Evolutionary conservation across 2,329 filamentous ascomycete genomes (phyloP).

Genomic region (Aspergillus luchuensis): DNA sequence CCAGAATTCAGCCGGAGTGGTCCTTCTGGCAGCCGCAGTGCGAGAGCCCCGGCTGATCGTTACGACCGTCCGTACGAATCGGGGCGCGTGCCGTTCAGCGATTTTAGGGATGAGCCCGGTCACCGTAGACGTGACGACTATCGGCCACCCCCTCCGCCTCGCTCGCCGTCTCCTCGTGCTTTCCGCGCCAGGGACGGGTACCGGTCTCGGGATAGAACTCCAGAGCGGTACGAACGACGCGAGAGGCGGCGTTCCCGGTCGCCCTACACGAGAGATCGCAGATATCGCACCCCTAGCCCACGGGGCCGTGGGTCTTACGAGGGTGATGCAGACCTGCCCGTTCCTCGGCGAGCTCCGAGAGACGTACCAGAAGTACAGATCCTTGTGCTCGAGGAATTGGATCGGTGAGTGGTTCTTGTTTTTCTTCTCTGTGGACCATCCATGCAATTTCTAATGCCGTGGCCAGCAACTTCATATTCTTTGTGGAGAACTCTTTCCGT

Average conservation of each 20-base stretch:
- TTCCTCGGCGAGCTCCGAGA: constrained; percentile 70
- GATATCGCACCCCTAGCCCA: constrained; percentile 71
- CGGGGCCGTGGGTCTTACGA: constrained; percentile 56
- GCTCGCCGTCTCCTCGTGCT: constrained; percentile 62
- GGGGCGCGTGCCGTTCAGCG: constrained; percentile 45
- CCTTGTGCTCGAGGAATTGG: constrained; percentile 75
- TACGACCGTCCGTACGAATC: constrained; percentile 45
- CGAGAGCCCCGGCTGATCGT: constrained; percentile 42
- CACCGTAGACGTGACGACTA: constrained; percentile 64
- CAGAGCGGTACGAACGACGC: constrained; percentile 56
- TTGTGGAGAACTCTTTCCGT: constrained; percentile 76
- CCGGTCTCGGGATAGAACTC: constrained; percentile 45
- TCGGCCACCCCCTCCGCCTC: constrained; percentile 51
- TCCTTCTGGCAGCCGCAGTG: constrained; percentile 32
- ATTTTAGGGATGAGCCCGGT: constrained; percentile 53
- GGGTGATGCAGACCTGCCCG: constrained; percentile 64
- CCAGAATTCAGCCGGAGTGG: constrained; percentile 59
- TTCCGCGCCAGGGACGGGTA: constrained; percentile 68
- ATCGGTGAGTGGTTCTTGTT: constrained; percentile 46
- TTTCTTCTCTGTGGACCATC: neutral
- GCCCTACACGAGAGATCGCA: constrained; percentile 64
- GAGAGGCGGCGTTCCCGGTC: constrained; percentile 70
- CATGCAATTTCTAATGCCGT: constrained; percentile 19
- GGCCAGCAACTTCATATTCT: constrained; percentile 72
- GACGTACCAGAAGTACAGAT: constrained; percentile 90